phyloP scores from a whole-genome alignment of 352 stramenopile genomes.

The Phytophthora crassamura region DNA sequence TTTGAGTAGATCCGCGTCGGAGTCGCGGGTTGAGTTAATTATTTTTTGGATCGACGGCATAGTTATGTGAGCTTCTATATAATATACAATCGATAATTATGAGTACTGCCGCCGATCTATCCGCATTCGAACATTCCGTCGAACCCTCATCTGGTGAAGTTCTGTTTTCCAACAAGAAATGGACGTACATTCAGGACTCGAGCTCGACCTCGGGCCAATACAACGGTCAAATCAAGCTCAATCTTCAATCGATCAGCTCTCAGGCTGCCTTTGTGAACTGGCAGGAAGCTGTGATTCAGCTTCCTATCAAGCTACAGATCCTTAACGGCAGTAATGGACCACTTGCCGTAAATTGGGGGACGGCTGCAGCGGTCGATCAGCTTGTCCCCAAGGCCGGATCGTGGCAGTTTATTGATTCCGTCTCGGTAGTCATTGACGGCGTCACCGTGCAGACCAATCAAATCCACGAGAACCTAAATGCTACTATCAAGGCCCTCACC shows the following conservation, averaged over 20 bases:
- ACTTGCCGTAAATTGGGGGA: too few species aligned
- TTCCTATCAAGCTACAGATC: not conserved
- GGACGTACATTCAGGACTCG: conserved; percentile 19
- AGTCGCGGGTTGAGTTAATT: conserved; percentile 1
- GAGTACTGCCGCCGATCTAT: not conserved
- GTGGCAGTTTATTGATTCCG: too few species aligned
- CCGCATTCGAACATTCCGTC: conserved; percentile 14
- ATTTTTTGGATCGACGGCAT: conserved; percentile 6
- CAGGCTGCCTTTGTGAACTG: conserved; percentile 5
- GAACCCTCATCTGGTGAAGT: conserved; percentile 4
- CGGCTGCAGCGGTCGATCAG: not conserved
- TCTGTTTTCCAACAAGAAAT: conserved; percentile 14
- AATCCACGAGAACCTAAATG: not conserved
- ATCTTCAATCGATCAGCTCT: not conserved
- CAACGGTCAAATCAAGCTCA: conserved; percentile 4
- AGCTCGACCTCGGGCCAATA: conserved; percentile 6
- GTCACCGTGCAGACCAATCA: too few species aligned
- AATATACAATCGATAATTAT: not conserved
- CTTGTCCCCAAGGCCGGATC: too few species aligned
- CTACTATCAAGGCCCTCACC: not conserved
- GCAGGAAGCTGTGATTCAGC: conserved; percentile 2
- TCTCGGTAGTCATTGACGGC: too few species aligned
- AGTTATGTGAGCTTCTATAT: not conserved
- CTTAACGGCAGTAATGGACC: too few species aligned
- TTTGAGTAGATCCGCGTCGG: not conserved